Evolutionary conservation across 805 yeast genomes (phyloP).

Genomic region (Nakazawaea siamensis): DNA sequence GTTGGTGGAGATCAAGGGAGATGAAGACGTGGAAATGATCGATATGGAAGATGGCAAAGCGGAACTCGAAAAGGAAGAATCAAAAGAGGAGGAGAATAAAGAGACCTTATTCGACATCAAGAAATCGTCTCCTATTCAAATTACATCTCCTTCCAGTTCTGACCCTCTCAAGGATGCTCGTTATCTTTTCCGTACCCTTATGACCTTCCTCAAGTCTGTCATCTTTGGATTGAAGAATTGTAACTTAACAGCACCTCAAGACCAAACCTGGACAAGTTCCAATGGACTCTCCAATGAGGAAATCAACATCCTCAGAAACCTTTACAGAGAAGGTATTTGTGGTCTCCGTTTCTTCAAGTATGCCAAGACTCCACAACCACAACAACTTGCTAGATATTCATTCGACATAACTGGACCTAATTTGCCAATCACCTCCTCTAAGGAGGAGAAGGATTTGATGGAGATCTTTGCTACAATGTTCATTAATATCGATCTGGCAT

Average conservation of each 20-base stretch:
- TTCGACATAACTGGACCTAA: slow-evolving; percentile 75
- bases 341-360: slow-evolving; percentile 72
- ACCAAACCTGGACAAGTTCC: slow-evolving; percentile 71
- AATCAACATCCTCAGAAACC: slow-evolving; percentile 60
- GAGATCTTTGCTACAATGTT: slow-evolving; percentile 91
- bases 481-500: slow-evolving; percentile 89
- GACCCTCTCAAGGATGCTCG: slow-evolving; percentile 85
- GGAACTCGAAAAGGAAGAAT: no score
- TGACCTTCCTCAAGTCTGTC: slow-evolving; percentile 85
- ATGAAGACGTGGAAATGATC: no score
- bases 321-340: slow-evolving; percentile 77
- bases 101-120: slow-evolving; percentile 34
- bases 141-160: slow-evolving; percentile 39
- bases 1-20: no score
- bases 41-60: no score
- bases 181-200: slow-evolving; percentile 75
- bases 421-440: slow-evolving; percentile 77
- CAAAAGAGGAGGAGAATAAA: no score
- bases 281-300: slow-evolving; percentile 81
- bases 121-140: slow-evolving; percentile 48
- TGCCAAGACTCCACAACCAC: slow-evolving; percentile 35
- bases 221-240: slow-evolving; percentile 84
- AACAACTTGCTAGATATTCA: slow-evolving; percentile 23
- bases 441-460: slow-evolving; percentile 93
- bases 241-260: slow-evolving; percentile 62